A percentile compares a stretch with the other conserved stretches of the same genome.
phyloP scores from a whole-genome alignment of 2,329 filamentous ascomycete genomes.

The Cryphonectria radicalis region DNA sequence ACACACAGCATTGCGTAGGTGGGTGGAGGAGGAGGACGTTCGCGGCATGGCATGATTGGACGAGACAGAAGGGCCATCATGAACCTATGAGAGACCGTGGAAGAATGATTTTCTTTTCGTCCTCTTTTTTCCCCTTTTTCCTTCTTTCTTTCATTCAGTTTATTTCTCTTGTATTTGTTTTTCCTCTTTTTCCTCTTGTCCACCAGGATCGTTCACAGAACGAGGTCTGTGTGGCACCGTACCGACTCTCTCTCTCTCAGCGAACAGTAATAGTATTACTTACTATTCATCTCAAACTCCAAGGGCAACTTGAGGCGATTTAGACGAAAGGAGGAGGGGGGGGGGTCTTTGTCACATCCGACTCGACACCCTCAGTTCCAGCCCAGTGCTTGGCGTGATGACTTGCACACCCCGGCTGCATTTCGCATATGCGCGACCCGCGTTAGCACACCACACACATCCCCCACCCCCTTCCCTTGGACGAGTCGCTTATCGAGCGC shows the following conservation, averaged over 20 bases:
- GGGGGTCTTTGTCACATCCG: background rate
- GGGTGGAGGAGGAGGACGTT: background rate
- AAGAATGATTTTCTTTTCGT: background rate
- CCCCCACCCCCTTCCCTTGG: background rate
- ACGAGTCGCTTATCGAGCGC: slow-evolving; percentile 29
- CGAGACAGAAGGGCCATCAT: slow-evolving; percentile 2
- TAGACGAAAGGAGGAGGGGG: slow-evolving; percentile 16
- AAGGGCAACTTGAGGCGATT: slow-evolving; percentile 19
- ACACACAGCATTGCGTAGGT: background rate
- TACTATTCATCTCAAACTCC: background rate
- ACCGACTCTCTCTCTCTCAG: background rate
- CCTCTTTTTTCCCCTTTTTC: too few species aligned
- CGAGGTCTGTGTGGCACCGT: slow-evolving; percentile 10
- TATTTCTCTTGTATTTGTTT: background rate
- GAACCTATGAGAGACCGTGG: slow-evolving; percentile 16
- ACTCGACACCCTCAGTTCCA: background rate
- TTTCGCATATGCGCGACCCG: slow-evolving; percentile 25
- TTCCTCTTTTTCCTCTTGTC: slow-evolving; percentile 3
- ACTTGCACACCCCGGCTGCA: slow-evolving; percentile 25
- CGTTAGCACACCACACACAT: slow-evolving; percentile 17
- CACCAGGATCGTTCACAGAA: slow-evolving; percentile 17
- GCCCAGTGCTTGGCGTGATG: slow-evolving; percentile 21
- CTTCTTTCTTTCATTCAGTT: background rate
- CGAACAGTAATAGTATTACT: slow-evolving; percentile 16
- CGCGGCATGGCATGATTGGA: slow-evolving; percentile 19